Evolutionary conservation across 148 eudicot genomes (phyloP), one percentile per base, ranked within the genome.

Genomic region (Camellia sinensis): DNA sequence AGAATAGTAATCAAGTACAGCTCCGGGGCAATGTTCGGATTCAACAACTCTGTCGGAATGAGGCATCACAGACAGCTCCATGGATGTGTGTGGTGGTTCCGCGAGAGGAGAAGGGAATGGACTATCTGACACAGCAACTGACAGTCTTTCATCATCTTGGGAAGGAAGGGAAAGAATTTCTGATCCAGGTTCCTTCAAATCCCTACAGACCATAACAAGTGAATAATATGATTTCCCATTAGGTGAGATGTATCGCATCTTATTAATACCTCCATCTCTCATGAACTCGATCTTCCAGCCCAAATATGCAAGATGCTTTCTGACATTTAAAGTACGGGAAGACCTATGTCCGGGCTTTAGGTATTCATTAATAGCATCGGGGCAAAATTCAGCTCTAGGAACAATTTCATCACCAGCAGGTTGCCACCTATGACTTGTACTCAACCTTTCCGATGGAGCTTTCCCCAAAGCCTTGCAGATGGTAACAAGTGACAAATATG

Each of bases 271-370:
- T 6, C 6, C 21, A 59, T 77, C 84, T 6, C 4, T 79, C 18
- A 10, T 3, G 69, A 6, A 72, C 78, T 92, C 93, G 71, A 92
- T 65, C 82, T 83, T 90, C 93, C 97, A 96, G 56, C 93, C 95
- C 79, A 94, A 22, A 79, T 67, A 87, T 14, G 79, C 44, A 59
- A 96, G 85, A 89, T 96, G 95, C 67, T 84, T 82, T 82, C 90
- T 87, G 29, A 79, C 77, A 17, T 81, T 76, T 43, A 79, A 3
- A 1, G 12, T 0, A 59, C 1, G 3, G 2, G 63, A 41, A 60
- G 83, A 84, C 59, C 59, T 77, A 6, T 43, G 65, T 4, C 45
- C 14, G 22, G 44, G 59, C 37, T 63, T 72, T 41, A 13, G 57
- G 83, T 84, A 90, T 17, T 82, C 81, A 44, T 54, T 29, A 67